Percentiles rank a stretch among this genome's conserved stretches.
These are phyloP conservation scores for Populus tremula DNA, from an alignment of 345 rosid species.

Conservation along the genomic window DNA sequence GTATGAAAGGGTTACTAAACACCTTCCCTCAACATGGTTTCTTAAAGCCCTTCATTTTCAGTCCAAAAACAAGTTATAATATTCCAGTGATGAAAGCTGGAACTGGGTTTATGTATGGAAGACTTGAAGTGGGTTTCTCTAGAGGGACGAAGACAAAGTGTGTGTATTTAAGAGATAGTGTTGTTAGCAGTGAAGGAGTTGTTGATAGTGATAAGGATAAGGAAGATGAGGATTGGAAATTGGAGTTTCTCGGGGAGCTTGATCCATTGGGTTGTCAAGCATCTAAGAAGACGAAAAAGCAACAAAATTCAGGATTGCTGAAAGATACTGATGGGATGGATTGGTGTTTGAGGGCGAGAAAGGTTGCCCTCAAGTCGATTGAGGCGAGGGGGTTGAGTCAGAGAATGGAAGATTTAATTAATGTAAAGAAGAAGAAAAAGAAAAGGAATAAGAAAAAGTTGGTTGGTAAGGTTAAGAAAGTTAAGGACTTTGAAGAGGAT, in stretches of 20 bases:
- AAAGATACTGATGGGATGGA: constrained; percentile 72
- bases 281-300: constrained; percentile 63
- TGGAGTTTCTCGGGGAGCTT: constrained; percentile 68
- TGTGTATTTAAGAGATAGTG: constrained; percentile 17
- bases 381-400: constrained; percentile 64
- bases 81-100: constrained; percentile 28
- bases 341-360: constrained; percentile 87
- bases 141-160: constrained; percentile 18
- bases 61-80: constrained; percentile 23
- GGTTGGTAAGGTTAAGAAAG: constrained; percentile 25
- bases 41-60: constrained; percentile 32
- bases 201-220: constrained; percentile 13
- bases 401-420: constrained; percentile 49
- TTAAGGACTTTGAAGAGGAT: constrained; percentile 35
- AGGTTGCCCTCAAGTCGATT: constrained; percentile 66
- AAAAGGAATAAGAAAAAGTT: constrained; percentile 44
- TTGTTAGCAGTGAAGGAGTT: constrained; percentile 11
- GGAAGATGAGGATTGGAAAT: constrained; percentile 62
- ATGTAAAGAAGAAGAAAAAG: constrained; percentile 53
- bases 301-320: constrained; percentile 39
- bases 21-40: constrained; percentile 32
- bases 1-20: constrained; percentile 44
- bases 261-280: constrained; percentile 57
- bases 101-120: constrained; percentile 16
- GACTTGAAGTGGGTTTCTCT: constrained; percentile 19